Base-by-base conservation (phyloP, 2,329 filamentous ascomycete genomes). In the Paraphoma chrysanthemicola region DNA sequence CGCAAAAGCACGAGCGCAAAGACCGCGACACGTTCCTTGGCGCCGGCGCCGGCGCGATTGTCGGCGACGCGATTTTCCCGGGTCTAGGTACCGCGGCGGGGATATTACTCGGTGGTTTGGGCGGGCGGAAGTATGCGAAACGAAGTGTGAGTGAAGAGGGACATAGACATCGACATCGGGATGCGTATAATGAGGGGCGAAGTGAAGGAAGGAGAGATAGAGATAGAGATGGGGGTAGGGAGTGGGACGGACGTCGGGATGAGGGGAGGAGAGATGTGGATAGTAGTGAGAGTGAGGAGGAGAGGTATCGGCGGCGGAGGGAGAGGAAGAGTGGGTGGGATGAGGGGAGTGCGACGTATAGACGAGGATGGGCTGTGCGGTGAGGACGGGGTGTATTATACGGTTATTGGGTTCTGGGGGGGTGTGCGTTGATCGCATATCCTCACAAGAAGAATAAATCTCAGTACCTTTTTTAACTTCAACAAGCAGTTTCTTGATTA, bases 311-410 rank as follows among this genome's bases (percentile, higher is more conserved):
- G 41, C 51, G 51, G 29, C n/a, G 48, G 18, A n/a, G 53, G 33
- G 62, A 54, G 23, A 52, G 1, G 76, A 77, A 44, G 4, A 58
- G 55, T 4, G 69, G 69, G 14, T 73, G 69, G 69, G 70, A 69
- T 77, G 80, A 65, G 78, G 65, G 68, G 45, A 70, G 51, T 50
- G 59, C 49, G 42, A 69, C 66, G 41, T 71, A 58, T 57, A 85
- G 88, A 88, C 89, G 87, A 44, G 71, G 71, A 14, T 53, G 50
- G 86, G 86, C 81, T 82, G 82, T 83, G 83, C 86, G 86, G 84
- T 86, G 23, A 23, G 2, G 23, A 23, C n/a, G n/a, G 23, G 23
- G 23, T 23, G 23, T 23, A 5, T 23, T 23, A 3, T 23, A 23
- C 3, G 23, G 23, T 2, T 23, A n/a, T 23, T 23, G 23, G 23